phyloP scores from a whole-genome alignment of 106 monocot genomes.

The Dendrobium huoshanense region DNA sequence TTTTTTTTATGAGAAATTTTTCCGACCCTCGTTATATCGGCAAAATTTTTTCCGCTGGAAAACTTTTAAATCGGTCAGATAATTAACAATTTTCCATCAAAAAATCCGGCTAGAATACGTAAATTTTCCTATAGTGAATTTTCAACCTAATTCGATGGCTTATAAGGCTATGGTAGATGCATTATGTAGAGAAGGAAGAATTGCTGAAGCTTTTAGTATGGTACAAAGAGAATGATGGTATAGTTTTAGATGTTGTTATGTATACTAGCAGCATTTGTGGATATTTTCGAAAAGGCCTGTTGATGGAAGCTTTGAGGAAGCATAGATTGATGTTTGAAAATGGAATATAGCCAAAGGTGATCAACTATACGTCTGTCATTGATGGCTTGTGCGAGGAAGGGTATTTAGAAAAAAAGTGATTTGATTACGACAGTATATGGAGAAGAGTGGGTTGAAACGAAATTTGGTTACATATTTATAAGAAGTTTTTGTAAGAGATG shows the following conservation, averaged over 20 bases:
- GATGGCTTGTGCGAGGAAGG: constrained; percentile 67
- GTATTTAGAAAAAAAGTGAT: constrained; percentile 69
- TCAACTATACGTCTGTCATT: constrained; percentile 45
- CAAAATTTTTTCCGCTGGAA: too few relatives aligned
- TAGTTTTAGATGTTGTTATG: constrained; percentile 41
- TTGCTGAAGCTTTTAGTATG: constrained; percentile 37
- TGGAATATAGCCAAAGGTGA: constrained; percentile 36
- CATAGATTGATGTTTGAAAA: constrained; percentile 42
- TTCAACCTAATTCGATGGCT: constrained; percentile 45
- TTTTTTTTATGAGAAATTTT: too few relatives aligned
- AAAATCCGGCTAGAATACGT: too few relatives aligned
- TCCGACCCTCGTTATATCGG: too few relatives aligned
- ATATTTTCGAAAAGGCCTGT: constrained; percentile 27
- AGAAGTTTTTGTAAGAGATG: constrained; percentile 44
- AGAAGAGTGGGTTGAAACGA: constrained; percentile 24
- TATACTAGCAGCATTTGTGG: constrained; percentile 47
- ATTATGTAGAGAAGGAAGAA: constrained; percentile 35
- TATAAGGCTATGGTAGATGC: constrained; percentile 50
- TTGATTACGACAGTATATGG: constrained; percentile 43
- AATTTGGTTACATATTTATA: constrained; percentile 60
- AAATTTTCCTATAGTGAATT: neutral
- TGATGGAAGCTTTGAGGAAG: constrained; percentile 47
- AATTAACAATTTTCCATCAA: too few relatives aligned
- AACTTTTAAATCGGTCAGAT: too few relatives aligned
- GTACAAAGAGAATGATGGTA: constrained; percentile 32